Base-by-base conservation (phyloP, 2,329 filamentous ascomycete species). In the Scedosporium minutisporum region DNA sequence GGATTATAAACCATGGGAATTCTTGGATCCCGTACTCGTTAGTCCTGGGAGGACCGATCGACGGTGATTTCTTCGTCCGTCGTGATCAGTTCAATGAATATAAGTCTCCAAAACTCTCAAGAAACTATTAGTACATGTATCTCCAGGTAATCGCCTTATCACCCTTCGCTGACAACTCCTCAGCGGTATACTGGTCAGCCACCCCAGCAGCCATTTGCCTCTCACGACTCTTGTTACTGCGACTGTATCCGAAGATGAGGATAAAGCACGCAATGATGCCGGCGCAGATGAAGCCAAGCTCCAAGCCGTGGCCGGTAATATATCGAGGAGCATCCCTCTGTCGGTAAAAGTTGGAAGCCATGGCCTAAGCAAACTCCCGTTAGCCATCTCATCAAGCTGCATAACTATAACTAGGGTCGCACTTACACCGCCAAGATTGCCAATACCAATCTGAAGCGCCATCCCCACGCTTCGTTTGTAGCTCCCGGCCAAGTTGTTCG, bases 301-400 rank as follows among this genome's bases (percentile, higher is more conserved):
- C 80, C 12, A 84, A 67, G 0, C 69, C 75, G 64, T 83, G 81
- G 0, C 82, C 81, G 0, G 83, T 70, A 3, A 76, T 73, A 60
- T 82, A 84, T 4, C 76, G 73, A 0, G 82, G 81, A 1, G 69
- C 68, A 63, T 84, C 81, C 4, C 70, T 71, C 29, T 74, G 70
- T 3, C 87, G 80, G 67, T 90, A 91, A 67, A 90, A 89, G 68
- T 90, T 90, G 4, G 85, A 87, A 0, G 87, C 85, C 82, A 90
- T 88, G 1, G 86, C 87, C 75, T 78, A n/a, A 2, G 7, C 3
- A 29, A 27, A 23, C 33, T 10, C 16, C 14, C 29, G 25, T 60
- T 60, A 51, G 58, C 21, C 7, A 60, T 23, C 51, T 48, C 21
- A 2, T 16, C 9, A 7, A 46, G 6, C 1, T 27, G 6, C 27